Percentiles rank a stretch among this genome's conserved stretches.
These are phyloP conservation scores for Lentinula novae-zelandiae DNA, from an alignment of 1,284 basidiomycete species.

Conservation along the genomic window DNA sequence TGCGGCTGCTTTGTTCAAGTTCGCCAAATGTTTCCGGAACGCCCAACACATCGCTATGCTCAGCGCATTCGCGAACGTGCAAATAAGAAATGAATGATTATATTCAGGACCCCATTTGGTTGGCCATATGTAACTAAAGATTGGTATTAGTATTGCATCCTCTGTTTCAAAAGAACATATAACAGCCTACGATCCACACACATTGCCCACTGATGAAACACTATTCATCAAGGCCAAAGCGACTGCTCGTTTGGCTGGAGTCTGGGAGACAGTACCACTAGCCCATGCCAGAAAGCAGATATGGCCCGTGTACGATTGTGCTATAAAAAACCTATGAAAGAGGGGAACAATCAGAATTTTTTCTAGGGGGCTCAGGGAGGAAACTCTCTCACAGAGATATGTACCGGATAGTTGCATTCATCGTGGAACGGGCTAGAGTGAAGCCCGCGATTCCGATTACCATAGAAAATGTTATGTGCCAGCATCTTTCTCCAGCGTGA, in stretches of 20 bases:
- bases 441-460: slow-evolving; percentile 68
- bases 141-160: not conserved
- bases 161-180: not conserved
- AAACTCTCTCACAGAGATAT: slow-evolving; percentile 50
- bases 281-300: slow-evolving; percentile 72
- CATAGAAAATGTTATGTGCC: slow-evolving; percentile 55
- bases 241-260: slow-evolving; percentile 74
- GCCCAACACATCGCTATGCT: slow-evolving; percentile 52
- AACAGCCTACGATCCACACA: slow-evolving; percentile 64
- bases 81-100: slow-evolving; percentile 39
- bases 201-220: slow-evolving; percentile 71
- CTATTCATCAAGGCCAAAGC: slow-evolving; percentile 73
- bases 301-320: slow-evolving; percentile 60
- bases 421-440: slow-evolving; percentile 66
- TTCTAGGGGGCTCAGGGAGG: not conserved
- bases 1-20: slow-evolving; percentile 19
- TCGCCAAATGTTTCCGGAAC: slow-evolving; percentile 48
- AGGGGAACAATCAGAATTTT: not conserved
- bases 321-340: not conserved
- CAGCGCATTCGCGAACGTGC: slow-evolving; percentile 42
- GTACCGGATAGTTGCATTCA: slow-evolving; percentile 66
- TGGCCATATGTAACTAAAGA: slow-evolving; percentile 40
- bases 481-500: slow-evolving; percentile 59
- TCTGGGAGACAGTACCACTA: slow-evolving; percentile 62
- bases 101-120: slow-evolving; percentile 36